Conservation (phyloP, 305 asterid species). For the Rubia tinctorum region DNA sequence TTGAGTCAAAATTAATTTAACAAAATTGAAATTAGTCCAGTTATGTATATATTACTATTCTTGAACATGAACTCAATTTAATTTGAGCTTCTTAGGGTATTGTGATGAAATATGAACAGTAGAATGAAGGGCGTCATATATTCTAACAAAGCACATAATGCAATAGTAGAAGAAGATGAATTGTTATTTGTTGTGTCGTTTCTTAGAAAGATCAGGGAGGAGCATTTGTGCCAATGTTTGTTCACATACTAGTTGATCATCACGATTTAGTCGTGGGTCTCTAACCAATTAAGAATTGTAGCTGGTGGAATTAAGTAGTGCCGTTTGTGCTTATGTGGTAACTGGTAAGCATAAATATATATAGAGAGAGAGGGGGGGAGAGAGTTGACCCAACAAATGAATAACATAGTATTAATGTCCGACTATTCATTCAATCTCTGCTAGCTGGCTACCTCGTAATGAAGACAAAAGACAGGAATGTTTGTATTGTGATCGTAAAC, state of each 20-base stretch:
- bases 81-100: too few species aligned
- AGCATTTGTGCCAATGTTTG: background rate
- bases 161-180: too few species aligned
- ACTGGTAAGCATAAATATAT: too few species aligned
- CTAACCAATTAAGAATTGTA: background rate
- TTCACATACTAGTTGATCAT: background rate
- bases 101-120: too few species aligned
- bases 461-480: slow-evolving; percentile 23
- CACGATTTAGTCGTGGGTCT: background rate
- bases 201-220: background rate
- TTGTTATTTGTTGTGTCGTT: background rate
- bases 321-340: background rate
- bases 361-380: too few species aligned
- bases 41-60: too few species aligned
- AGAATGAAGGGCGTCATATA: too few species aligned
- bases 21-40: too few species aligned
- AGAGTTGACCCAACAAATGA: slow-evolving; percentile 17
- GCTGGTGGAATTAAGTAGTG: background rate
- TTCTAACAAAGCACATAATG: too few species aligned
- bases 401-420: background rate
- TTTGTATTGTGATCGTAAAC: slow-evolving; percentile 13
- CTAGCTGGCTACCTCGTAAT: background rate
- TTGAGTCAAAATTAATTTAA: too few species aligned
- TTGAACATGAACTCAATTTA: too few species aligned
- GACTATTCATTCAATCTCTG: background rate